Evolutionary conservation across 805 yeast genomes (phyloP).

Genomic region (Babjeviella inositovora): DNA sequence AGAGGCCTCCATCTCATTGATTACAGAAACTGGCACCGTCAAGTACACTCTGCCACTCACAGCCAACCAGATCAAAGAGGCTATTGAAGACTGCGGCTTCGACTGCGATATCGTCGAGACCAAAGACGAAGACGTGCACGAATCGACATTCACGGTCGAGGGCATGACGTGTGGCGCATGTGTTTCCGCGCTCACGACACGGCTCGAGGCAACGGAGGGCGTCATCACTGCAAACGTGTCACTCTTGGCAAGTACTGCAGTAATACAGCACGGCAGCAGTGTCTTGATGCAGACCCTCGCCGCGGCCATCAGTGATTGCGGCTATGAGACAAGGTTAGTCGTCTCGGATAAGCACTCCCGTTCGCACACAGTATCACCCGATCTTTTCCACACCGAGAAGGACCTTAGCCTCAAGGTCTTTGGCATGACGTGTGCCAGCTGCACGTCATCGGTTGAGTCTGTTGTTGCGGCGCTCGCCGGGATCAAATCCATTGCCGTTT

Average conservation of each 20-base stretch:
- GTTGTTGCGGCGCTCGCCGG: conserved; percentile 29
- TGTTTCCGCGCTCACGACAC: conserved; percentile 15
- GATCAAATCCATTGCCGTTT: conserved; percentile 28
- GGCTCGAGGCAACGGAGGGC: conserved; percentile 11
- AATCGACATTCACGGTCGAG: conserved; percentile 4
- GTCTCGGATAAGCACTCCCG: conserved; percentile 1
- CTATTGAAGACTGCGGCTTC: conserved; percentile 69
- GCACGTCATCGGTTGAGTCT: conserved; percentile 30
- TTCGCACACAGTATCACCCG: neutral
- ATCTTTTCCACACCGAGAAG: too few species aligned
- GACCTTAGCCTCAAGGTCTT: conserved; percentile 19
- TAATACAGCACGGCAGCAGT: conserved; percentile 9
- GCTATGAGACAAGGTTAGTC: conserved; percentile 11
- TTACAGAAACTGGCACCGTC: conserved; percentile 61
- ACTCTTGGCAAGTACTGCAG: conserved; percentile 16
- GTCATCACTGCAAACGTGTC: conserved; percentile 15
- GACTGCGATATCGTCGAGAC: conserved; percentile 12
- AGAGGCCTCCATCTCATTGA: conserved; percentile 46
- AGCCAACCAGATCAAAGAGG: conserved; percentile 21
- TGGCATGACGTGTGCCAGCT: conserved; percentile 51
- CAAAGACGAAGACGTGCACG: neutral
- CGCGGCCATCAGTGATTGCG: conserved; percentile 18
- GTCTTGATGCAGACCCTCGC: conserved; percentile 8
- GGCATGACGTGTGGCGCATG: conserved; percentile 29
- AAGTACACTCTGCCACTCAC: conserved; percentile 20